Base-by-base conservation (phyloP, 2,329 filamentous ascomycete genomes). In the Pochonia chlamydosporia region DNA sequence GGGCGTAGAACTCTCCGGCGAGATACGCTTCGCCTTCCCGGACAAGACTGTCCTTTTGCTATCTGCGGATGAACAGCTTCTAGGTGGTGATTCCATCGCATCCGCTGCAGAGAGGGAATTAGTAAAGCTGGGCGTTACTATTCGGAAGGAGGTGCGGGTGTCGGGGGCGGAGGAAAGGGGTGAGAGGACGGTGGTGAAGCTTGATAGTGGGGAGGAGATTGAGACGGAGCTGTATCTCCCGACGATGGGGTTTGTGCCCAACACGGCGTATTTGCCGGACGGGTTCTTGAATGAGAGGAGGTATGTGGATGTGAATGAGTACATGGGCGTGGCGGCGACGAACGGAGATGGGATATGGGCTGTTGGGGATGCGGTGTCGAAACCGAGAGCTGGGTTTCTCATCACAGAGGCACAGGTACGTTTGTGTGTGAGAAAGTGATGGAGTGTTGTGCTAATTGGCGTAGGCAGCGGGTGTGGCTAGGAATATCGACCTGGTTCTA, bases 201-300 rank as follows among this genome's bases (percentile, higher is more conserved):
- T 82, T 7, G 63, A 63, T 28, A 64, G 63, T 49, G 74, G 74
- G 51, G 68, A 72, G 51, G 73, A 61, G 43, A 55, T 81, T 49
- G 53, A 63, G 7, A 78, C 77, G 2, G 79, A 83, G 55, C 50
- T 78, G n/a, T 79, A 79, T 59, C 64, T 83, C 21, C 72, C 78
- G 5, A 78, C 78, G 4, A 71, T 74, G 55, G 80, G 80, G 26
- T 61, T 80, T 35, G 57, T 66, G 18, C 74, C 79, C 39, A 83
- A 82, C 61, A 72, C 75, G 5, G 71, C 72, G 35, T 82, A 71
- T 59, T 54, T 83, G 4, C 72, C 74, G 1, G 58, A 55, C 4
- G 56, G 59, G 36, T 63, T 74, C 49, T 65, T 80, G 5, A 70
- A 67, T 18, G 66, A 69, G 18, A 62, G 59, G 42, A 70, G 68